phyloP scores from a whole-genome alignment of 2,329 filamentous ascomycete genomes.

The Fusarium caatingaense region DNA sequence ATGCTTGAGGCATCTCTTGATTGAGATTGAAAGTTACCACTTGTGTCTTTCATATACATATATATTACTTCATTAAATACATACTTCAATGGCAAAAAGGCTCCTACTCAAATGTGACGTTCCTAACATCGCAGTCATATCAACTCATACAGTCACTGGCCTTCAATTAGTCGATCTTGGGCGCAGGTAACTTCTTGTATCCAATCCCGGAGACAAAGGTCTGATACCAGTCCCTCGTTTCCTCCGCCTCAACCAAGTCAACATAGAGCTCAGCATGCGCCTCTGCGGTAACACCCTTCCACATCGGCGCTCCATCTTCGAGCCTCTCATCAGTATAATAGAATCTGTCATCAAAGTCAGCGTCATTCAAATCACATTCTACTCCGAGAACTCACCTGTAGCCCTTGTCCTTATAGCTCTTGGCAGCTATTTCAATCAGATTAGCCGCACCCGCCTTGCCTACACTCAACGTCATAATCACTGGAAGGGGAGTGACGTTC shows the following conservation, averaged over 20 bases:
- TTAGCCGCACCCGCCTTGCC: constrained; percentile 10
- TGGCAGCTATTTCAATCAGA: constrained; percentile 7
- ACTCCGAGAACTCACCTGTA: neutral
- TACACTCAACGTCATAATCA: neutral
- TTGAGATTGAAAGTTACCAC: neutral
- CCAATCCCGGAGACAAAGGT: constrained; percentile 20
- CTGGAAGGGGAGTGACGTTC: constrained; percentile 3
- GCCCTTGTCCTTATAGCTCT: neutral
- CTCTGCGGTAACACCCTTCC: neutral
- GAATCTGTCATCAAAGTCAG: neutral
- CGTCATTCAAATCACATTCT: rapidly evolving
- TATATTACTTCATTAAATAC: constrained; percentile 11
- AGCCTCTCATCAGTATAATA: constrained; percentile 28
- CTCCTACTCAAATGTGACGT: neutral
- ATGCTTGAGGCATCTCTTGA: constrained; percentile 1
- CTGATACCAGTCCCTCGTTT: constrained; percentile 14
- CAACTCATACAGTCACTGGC: neutral
- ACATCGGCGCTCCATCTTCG: constrained; percentile 15
- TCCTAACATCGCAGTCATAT: neutral
- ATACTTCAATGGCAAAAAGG: neutral
- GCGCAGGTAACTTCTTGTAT: constrained; percentile 12
- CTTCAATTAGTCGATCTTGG: neutral
- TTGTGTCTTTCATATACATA: constrained; percentile 6
- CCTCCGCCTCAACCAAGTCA: constrained; percentile 2
- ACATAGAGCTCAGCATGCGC: constrained; percentile 12